Base-by-base conservation (phyloP, 257 asterid genomes). In the Parsonsia alboflavescens region DNA sequence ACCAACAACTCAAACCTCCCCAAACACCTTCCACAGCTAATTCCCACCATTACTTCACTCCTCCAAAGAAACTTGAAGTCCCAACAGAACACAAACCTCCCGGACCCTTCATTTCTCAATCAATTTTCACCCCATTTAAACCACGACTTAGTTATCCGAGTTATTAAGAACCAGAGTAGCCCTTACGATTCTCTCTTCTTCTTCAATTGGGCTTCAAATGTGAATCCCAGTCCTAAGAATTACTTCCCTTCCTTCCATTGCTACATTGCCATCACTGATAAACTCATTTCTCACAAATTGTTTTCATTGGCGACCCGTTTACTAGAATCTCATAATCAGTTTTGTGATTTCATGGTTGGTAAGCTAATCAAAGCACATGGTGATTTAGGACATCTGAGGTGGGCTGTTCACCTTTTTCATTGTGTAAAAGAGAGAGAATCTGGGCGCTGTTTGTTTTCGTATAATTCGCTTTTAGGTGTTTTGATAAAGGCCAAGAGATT, bases 321-420 rank as follows among this genome's bases (percentile, higher is more conserved):
- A 46, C 83, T 87, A 52, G 72, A 77, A 61, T 61, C 82, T 68
- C 85, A 85, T 75, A 12, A 64, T 36, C 76, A 50, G 42, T 74
- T 79, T 39, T 78, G 87, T 19, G 89, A 85, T 66, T 87, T 87
- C 41, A 83, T 83, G 86, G 85, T 85, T 77, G 85, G 86, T 2
- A 87, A 87, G 77, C 71, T 87, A 17, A 85, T 87, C 73, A 87
- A 85, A 73, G 84, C 86, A 24, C 87, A 82, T 70, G 89, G 88
- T 36, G 91, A 87, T 71, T 74, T 85, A 30, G 88, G 88, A 16
- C 89, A 87, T 75, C 28, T 81, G 62, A 81, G 59, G 44, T 83
- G 76, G 81, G 78, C 86, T 45, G 80, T 68, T 5, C 78, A 79
- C 75, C 84, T 87, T 71, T 87, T 84, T 59, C 22, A 68, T 72